Percentiles rank a stretch among this genome's conserved stretches.
Evolutionary conservation across 2,329 filamentous ascomycete species (phyloP).

Genomic region (Alternaria conjuncta): DNA sequence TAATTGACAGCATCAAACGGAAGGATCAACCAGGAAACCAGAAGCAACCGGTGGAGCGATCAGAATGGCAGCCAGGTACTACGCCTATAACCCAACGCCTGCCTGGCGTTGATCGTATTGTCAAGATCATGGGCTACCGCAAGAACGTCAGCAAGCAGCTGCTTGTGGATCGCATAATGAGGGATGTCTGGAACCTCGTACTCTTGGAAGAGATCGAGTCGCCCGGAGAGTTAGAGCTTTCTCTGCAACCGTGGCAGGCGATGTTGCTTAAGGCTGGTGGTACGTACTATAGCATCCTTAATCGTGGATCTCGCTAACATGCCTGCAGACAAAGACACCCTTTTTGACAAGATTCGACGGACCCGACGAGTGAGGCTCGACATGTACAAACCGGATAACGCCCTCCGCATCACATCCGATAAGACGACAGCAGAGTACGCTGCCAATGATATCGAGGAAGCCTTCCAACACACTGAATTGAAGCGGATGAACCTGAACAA

Average conservation of each 20-base stretch:
- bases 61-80: conserved; percentile 42
- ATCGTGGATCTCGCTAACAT: conserved; percentile 4
- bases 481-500: conserved; percentile 26
- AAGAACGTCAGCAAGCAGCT: conserved; percentile 34
- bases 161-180: conserved; percentile 44
- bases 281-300: conserved; percentile 4
- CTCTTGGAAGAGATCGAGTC: conserved; percentile 46
- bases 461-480: conserved; percentile 23
- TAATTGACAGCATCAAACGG: conserved; percentile 23
- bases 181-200: conserved; percentile 40
- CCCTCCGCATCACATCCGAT: conserved; percentile 47
- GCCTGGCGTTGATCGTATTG: conserved; percentile 25
- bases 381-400: conserved; percentile 26
- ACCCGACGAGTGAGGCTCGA: conserved; percentile 41
- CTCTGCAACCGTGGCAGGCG: conserved; percentile 43
- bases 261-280: conserved; percentile 37
- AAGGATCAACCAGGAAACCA: conserved; percentile 12
- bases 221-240: conserved; percentile 44
- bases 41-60: conserved; percentile 27
- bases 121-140: conserved; percentile 9
- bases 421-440: conserved; percentile 46
- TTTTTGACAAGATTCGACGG: conserved; percentile 37
- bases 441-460: conserved; percentile 41
- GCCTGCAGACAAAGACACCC: conserved; percentile 22
- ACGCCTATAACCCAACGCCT: conserved; percentile 33